Percentiles rank a stretch among this genome's conserved stretches.
phyloP scores from a whole-genome alignment of 208 protist genomes.

The Blechomonas ayalai region DNA sequence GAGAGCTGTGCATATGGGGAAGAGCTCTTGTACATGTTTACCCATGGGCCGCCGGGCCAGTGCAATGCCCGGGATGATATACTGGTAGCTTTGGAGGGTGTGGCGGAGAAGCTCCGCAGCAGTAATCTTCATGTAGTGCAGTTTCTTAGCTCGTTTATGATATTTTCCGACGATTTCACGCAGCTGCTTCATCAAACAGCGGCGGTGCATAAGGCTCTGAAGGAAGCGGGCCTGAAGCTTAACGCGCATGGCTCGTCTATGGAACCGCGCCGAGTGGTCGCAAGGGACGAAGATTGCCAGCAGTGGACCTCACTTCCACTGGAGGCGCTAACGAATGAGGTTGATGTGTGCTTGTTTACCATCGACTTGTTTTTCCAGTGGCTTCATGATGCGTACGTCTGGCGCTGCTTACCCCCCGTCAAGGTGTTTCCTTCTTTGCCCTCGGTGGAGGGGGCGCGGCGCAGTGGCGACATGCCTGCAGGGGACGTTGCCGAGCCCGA shows the following conservation, averaged over 20 bases:
- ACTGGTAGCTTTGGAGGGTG: constrained; percentile 20
- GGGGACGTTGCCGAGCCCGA: background rate
- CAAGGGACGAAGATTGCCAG: background rate
- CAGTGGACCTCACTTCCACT: constrained; percentile 40
- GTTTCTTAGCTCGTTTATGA: constrained; percentile 44
- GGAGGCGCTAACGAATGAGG: constrained; percentile 15
- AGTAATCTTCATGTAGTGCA: constrained; percentile 16
- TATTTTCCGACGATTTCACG: constrained; percentile 37
- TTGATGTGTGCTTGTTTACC: constrained; percentile 29
- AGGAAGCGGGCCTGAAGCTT: constrained; percentile 28
- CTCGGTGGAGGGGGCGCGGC: background rate
- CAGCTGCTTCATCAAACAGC: constrained; percentile 45
- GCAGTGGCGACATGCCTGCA: too few relatives aligned
- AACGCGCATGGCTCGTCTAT: constrained; percentile 36
- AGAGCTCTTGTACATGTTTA: constrained; percentile 27
- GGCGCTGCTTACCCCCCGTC: constrained; percentile 37
- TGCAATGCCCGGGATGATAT: constrained; percentile 36
- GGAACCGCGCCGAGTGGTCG: constrained; percentile 25
- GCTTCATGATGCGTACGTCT: constrained; percentile 52
- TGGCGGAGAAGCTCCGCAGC: constrained; percentile 23
- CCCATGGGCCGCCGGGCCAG: constrained; percentile 40
- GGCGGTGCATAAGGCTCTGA: constrained; percentile 46
- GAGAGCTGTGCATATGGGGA: too few relatives aligned
- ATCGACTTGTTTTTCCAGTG: constrained; percentile 55
- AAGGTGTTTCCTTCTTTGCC: constrained; percentile 16